phyloP scores from a whole-genome alignment of 371 early-diverging fungal species.

The Paraphysoderma sedebokerense region DNA sequence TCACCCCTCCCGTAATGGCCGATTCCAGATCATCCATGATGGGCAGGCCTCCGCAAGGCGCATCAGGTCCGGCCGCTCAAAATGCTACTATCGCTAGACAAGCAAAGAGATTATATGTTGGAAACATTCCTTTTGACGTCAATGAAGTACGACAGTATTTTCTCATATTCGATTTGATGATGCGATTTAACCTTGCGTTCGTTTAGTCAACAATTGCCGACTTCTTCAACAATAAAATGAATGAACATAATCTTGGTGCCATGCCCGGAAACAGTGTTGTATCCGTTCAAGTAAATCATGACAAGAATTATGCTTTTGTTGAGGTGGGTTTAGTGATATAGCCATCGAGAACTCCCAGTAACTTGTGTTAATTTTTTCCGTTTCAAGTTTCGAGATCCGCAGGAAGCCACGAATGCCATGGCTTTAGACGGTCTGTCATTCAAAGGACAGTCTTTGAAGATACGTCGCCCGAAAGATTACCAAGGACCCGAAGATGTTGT shows the following conservation, averaged over 20 bases:
- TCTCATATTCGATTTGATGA: neutral
- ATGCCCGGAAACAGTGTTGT: slow-evolving; percentile 44
- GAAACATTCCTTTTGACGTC: slow-evolving; percentile 72
- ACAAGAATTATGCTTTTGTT: slow-evolving; percentile 86
- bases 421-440: slow-evolving; percentile 80
- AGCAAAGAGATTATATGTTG: slow-evolving; percentile 73
- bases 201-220: slow-evolving; percentile 43
- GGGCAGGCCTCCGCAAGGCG: slow-evolving; percentile 7
- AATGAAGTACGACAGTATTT: slow-evolving; percentile 24
- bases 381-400: slow-evolving; percentile 57
- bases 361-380: neutral
- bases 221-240: slow-evolving; percentile 78
- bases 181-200: neutral
- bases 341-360: neutral
- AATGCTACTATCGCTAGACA: slow-evolving; percentile 39
- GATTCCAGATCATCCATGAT: slow-evolving; percentile 9
- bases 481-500: slow-evolving; percentile 28
- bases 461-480: slow-evolving; percentile 91
- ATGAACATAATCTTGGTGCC: slow-evolving; percentile 39
- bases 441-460: slow-evolving; percentile 63
- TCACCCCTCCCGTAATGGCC: slow-evolving; percentile 1
- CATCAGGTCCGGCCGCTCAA: slow-evolving; percentile 12
- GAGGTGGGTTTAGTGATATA: slow-evolving; percentile 33
- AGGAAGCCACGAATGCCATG: slow-evolving; percentile 82
- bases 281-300: slow-evolving; percentile 71